Base-by-base conservation (phyloP, 208 protist genomes). In the Leishmania lainsoni region DNA sequence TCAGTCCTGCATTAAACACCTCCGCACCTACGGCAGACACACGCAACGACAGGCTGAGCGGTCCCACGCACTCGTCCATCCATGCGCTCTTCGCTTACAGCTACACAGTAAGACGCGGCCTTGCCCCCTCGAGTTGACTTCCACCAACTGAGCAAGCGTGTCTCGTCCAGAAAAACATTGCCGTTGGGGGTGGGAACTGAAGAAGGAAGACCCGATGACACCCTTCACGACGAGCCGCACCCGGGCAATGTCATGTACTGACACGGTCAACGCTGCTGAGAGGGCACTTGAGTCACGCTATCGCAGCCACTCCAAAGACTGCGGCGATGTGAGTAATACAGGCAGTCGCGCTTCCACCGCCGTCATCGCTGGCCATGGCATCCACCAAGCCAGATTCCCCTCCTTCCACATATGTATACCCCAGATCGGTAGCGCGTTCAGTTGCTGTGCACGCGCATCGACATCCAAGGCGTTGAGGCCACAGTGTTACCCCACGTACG, bases 401-500 rank as follows among this genome's bases (percentile, higher is more conserved):
- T 48, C 52, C 29, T 74, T 58, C 76, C 39, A 63, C 10, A n/a
- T 39, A 4, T 45, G 52, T 5, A 20, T 71, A 16, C 14, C 45
- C 32, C 65, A 63, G 14, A 81, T 71, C 39, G 54, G 49, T 42
- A 81, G 56, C 59, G 59, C 76, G 17, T 9, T 45, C 26, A 84
- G 54, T 52, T 80, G 52, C 2, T 49, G 35, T n/a, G 16, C 32
- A 29, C 80, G 76, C 75, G n/a, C 29, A 9, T n/a, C 39, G 48
- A 73, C 58, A 52, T 76, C 75, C 1, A 66, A 74, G 54, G 56
- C 68, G 45, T 69, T 74, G 32, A 68, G 49, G 54, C 79, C 65
- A 75, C 86, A 92, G 75, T 90, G 48, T 69, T 70, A 89, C 20
- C 89, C 89, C 0, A 90, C 76, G 79, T 86, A 89, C 1, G 85